These are phyloP conservation scores for Phytophthora pinifolia DNA, from an alignment of 352 stramenopile species.

Conservation along the genomic window DNA sequence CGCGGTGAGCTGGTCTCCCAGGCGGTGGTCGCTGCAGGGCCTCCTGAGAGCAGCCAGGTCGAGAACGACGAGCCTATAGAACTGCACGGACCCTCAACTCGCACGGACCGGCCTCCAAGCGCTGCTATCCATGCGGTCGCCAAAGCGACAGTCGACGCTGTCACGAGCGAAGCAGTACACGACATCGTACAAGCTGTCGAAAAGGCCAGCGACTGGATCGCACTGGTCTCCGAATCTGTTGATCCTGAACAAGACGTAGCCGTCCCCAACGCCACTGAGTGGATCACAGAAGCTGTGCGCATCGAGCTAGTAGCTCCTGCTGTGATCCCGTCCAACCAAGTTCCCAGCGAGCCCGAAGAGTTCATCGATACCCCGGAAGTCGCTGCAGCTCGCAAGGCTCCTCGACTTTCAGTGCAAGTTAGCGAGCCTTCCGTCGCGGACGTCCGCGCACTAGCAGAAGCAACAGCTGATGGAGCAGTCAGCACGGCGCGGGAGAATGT, in stretches of 20 bases:
- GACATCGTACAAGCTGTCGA: slow-evolving; percentile 12
- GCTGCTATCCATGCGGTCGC: slow-evolving; percentile 20
- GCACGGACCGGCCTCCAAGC: neutral
- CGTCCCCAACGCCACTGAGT: neutral
- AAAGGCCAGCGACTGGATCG: slow-evolving; percentile 7
- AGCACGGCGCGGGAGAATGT: slow-evolving; percentile 13
- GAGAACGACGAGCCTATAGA: neutral
- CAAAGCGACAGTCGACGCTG: slow-evolving; percentile 15
- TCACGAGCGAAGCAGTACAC: slow-evolving; percentile 14
- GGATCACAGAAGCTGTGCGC: slow-evolving; percentile 7
- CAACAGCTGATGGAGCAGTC: slow-evolving; percentile 9
- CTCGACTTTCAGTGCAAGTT: slow-evolving; percentile 5
- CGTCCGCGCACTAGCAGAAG: slow-evolving; percentile 14
- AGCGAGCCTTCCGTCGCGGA: neutral
- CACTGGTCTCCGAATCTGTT: slow-evolving; percentile 9
- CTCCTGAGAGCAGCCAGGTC: neutral
- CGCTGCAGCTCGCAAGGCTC: neutral
- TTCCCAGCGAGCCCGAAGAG: neutral
- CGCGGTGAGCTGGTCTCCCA: slow-evolving; percentile 18
- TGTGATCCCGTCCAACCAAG: neutral
- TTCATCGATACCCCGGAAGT: neutral
- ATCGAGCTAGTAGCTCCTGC: slow-evolving; percentile 10
- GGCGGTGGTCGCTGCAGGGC: slow-evolving; percentile 1
- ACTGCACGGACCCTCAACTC: neutral
- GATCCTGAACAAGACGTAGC: slow-evolving; percentile 1